Evolutionary conservation across 2,329 filamentous ascomycete genomes (phyloP), one percentile per base, ranked within the genome.

Genomic region (Arthrobotrys pseudoclavata): DNA sequence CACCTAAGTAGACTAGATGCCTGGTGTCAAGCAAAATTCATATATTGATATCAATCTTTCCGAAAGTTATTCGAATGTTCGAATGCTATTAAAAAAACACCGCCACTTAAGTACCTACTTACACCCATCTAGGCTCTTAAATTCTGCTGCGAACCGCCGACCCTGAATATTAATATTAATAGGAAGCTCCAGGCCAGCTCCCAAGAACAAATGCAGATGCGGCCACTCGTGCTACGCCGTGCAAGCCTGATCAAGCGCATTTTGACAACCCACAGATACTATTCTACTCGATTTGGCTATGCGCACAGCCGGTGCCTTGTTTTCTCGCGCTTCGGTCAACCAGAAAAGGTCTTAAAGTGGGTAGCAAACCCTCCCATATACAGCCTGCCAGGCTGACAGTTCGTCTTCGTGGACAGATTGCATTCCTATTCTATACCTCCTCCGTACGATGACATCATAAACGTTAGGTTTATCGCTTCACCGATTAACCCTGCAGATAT

Each of bases 401-500:
- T 45, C 10, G 26, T 42, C 13, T 42, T 29, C 20, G 13, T 12
- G 45, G 18, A 12, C 6, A 90, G 89, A 18, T 85, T 95, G 2
- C 92, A 94, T 84, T 88, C 86, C 0, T 90, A 94, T 85, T 93
- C 91, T 80, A 93, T 95, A 82, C 91, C 91, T 3, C 92, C 92
- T 2, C 88, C 89, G 2, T 88, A 94, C 79, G 91, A 92, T 57
- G 85, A 88, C 69, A 86, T 88, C 79, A 85, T 96, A 80, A 94
- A 95, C 68, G 86, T 99, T 76, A 93, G 93, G 84, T 91, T 96
- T 81, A 92, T 99, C 81, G 92, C 94, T 34, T 90, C 94, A 0
- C 93, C 96, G 71, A 93, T 99, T 84, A 99, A 99, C 86, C 96
- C 96, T 24, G 94, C 96, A 82, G 96, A 99, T 85, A 92, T 99